Evolutionary conservation across 106 monocot species (phyloP), one percentile per base, ranked within the genome.

Genomic region (Platanthera guangdongensis): DNA sequence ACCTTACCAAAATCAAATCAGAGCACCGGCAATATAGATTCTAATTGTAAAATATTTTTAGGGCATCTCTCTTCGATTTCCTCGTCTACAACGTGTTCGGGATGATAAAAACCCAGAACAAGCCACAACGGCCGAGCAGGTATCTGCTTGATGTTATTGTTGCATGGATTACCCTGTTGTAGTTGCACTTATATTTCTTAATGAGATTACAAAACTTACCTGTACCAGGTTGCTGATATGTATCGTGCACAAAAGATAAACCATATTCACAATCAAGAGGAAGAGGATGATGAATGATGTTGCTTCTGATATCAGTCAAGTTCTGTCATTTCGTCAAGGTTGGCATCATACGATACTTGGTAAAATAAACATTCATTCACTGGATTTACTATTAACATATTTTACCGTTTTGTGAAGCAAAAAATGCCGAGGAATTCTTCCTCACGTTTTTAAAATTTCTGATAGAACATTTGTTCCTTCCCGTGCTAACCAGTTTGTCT

Each of bases 61-160:
- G 97, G 97, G 94, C 15, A 97, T 97, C 73, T 97, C 97, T 57
- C 97, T 97, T 75, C 87, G 97, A 53, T 97, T 97, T 84, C 97
- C 97, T 77, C 93, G 97, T 69, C 67, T 97, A 32, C 46, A 82
- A 72, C 86, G 87, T 51, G 77, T 97, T 1, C 82, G 97, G 62
- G 97, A 97, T 48, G 97, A 97, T 77, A 97, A 97, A 76, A 89
- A 48, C 53, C 91, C 97, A 25, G 97, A 97, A 72, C 87, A 97
- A 85, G 94, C 93, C 46, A 91, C 97, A 60, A 88, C 91, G 39
- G 79, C 97, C 18, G 97, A 91, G 51, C 97, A 97, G 85, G 97
- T 97, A 80, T 19, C 12, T 47, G 64, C 25, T 30, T 25, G 25
- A 0, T 16, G 30, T 19, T 63, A 68, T 68, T 4, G 13, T 28